Evolutionary conservation across 176 grass and related monocot species (phyloP).

Genomic region (Zizania latifolia): DNA sequence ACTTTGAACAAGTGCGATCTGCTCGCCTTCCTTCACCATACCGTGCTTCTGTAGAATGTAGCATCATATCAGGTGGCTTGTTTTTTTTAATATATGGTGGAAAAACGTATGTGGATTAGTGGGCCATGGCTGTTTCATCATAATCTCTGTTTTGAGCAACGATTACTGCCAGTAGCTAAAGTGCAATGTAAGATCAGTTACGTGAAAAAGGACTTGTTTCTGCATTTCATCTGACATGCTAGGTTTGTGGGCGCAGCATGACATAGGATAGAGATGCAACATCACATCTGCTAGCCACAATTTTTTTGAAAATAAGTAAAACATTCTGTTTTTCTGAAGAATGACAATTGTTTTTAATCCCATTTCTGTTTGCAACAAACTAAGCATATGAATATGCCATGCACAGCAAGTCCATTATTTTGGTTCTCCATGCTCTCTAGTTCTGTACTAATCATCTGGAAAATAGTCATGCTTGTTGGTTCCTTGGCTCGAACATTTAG

Average conservation of each 20-base stretch:
- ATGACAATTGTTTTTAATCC: neutral
- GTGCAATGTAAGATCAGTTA: neutral
- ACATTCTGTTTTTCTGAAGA: neutral
- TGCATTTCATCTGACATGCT: neutral
- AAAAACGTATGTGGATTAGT: neutral
- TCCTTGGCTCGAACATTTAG: neutral
- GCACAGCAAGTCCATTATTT: neutral
- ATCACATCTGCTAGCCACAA: neutral
- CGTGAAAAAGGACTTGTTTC: neutral
- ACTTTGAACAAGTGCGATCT: constrained; percentile 92
- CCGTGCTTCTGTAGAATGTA: constrained; percentile 69
- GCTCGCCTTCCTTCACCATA: constrained; percentile 86
- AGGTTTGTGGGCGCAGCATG: neutral
- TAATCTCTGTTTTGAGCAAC: neutral
- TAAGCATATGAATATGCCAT: neutral
- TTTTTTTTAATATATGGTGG: neutral
- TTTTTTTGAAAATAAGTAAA: neutral
- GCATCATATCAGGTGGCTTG: constrained; percentile 12
- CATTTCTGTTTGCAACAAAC: neutral
- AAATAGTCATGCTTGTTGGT: neutral
- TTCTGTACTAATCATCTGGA: neutral
- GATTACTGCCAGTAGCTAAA: neutral
- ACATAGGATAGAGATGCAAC: neutral
- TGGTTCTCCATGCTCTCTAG: neutral
- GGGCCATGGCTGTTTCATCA: neutral